phyloP scores from a whole-genome alignment of 495 filamentous ascomycete genomes.

The Hypoxylon trugodes region DNA sequence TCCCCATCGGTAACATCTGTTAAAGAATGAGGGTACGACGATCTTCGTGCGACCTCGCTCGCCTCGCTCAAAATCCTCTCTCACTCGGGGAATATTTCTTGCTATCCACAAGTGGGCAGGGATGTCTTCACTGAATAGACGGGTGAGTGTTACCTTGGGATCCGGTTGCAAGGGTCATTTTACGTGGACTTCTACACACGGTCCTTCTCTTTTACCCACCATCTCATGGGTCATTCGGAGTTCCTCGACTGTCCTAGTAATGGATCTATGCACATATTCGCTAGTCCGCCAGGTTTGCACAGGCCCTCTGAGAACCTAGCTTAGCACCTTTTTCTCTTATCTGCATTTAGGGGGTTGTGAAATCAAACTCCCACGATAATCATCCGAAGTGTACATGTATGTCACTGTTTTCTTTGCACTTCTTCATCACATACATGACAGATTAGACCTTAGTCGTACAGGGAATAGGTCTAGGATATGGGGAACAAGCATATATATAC shows the following conservation, averaged over 20 bases:
- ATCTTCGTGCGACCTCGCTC: conserved; percentile 29
- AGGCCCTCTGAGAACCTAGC: conserved; percentile 17
- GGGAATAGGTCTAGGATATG: too few relatives aligned
- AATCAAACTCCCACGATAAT: neutral
- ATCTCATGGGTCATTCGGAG: conserved; percentile 29
- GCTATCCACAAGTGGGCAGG: conserved; percentile 21
- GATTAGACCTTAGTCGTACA: too few relatives aligned
- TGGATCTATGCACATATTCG: conserved; percentile 40
- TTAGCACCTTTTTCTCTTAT: conserved; percentile 15
- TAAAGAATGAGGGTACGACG: conserved; percentile 26
- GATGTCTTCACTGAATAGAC: conserved; percentile 31
- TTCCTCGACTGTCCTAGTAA: conserved; percentile 32
- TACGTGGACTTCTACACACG: conserved; percentile 34
- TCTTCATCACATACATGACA: neutral
- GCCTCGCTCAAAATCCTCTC: conserved; percentile 26
- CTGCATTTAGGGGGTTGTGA: conserved; percentile 7
- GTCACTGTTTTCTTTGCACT: neutral
- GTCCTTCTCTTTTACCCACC: conserved; percentile 36
- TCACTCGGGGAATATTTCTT: conserved; percentile 35
- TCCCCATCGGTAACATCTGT: conserved; percentile 21
- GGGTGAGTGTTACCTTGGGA: conserved; percentile 32
- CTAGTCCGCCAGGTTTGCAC: conserved; percentile 31
- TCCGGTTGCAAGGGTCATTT: conserved; percentile 29
- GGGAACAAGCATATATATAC: neutral
- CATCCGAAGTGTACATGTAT: neutral